Percentiles rank a stretch among this genome's conserved stretches.
These are phyloP conservation scores for Globisporangium abappressorium DNA, from an alignment of 352 stramenopile species.

Conservation along the genomic window DNA sequence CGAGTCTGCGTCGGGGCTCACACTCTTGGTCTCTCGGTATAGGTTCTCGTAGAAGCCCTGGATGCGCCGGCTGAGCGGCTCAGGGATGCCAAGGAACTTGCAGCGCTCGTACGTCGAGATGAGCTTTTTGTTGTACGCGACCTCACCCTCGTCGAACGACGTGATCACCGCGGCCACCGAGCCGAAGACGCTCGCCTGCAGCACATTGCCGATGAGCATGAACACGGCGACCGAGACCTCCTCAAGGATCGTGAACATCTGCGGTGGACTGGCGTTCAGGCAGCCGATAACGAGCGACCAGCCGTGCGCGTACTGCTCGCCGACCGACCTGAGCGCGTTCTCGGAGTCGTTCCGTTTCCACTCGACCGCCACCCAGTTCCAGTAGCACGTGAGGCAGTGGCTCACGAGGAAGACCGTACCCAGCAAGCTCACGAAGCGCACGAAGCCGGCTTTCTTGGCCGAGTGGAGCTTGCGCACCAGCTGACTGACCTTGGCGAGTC, in stretches of 20 bases:
- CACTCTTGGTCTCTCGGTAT: conserved; percentile 63
- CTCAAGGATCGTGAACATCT: conserved; percentile 47
- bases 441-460: conserved; percentile 61
- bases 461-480: conserved; percentile 51
- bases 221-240: conserved; percentile 61
- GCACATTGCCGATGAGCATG: conserved; percentile 67
- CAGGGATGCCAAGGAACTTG: conserved; percentile 60
- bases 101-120: conserved; percentile 63
- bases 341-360: conserved; percentile 41
- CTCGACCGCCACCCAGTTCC: conserved; percentile 47
- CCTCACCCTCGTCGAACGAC: conserved; percentile 67
- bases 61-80: conserved; percentile 48
- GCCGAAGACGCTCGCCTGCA: conserved; percentile 70
- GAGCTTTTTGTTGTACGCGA: conserved; percentile 68
- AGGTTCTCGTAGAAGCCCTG: conserved; percentile 68
- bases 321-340: conserved; percentile 19
- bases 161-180: conserved; percentile 62
- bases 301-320: conserved; percentile 41
- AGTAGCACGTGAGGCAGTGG: conserved; percentile 59
- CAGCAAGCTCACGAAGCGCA: conserved; percentile 50
- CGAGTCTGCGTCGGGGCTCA: conserved; percentile 57
- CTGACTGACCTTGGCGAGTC: conserved; percentile 66
- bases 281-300: conserved; percentile 62
- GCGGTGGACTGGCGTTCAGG: conserved; percentile 57
- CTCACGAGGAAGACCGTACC: conserved; percentile 53